Percentiles rank a stretch among this genome's conserved stretches.
These are phyloP conservation scores for Rhodotorula diobovata DNA, from an alignment of 768 basidiomycete species.

Conservation along the genomic window DNA sequence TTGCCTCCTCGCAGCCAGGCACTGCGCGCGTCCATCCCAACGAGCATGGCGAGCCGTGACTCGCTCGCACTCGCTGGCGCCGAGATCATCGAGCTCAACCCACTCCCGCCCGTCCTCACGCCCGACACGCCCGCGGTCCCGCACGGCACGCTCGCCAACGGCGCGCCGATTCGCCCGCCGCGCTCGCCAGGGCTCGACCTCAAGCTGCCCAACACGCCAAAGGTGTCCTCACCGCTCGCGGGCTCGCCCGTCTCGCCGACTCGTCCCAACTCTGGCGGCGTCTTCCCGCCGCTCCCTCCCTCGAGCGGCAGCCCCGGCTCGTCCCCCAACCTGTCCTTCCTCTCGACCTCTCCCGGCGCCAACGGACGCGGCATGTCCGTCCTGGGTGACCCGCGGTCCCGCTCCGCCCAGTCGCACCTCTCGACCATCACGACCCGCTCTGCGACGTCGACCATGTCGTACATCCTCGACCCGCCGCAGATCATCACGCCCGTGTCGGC, in stretches of 20 bases:
- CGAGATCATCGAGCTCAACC: slow-evolving; percentile 33
- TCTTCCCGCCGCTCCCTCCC: slow-evolving; percentile 11
- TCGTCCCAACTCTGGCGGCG: slow-evolving; percentile 3
- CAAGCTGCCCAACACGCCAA: slow-evolving; percentile 32
- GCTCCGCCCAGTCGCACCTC: slow-evolving; percentile 12
- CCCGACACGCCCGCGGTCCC: slow-evolving; percentile 26
- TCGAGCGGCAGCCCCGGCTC: not conserved
- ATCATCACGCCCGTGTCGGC: slow-evolving; percentile 42
- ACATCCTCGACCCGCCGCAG: slow-evolving; percentile 45
- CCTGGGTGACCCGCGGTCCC: slow-evolving; percentile 4
- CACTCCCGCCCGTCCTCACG: slow-evolving; percentile 31
- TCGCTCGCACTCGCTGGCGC: slow-evolving; percentile 32
- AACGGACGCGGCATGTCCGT: slow-evolving; percentile 24
- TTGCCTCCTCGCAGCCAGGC: not conserved
- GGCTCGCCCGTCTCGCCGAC: slow-evolving; percentile 16
- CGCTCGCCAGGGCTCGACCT: slow-evolving; percentile 43
- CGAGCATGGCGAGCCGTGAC: slow-evolving; percentile 35
- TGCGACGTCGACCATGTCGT: slow-evolving; percentile 41
- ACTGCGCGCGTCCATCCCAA: slow-evolving; percentile 24
- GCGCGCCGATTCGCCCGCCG: slow-evolving; percentile 41
- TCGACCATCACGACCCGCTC: slow-evolving; percentile 33
- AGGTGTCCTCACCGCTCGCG: not conserved
- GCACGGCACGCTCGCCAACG: slow-evolving; percentile 22
- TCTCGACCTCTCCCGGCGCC: not conserved
- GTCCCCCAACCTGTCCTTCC: not conserved